Evolutionary conservation across 2,329 filamentous ascomycete genomes (phyloP).

Genomic region (Diaporthe australafricana): DNA sequence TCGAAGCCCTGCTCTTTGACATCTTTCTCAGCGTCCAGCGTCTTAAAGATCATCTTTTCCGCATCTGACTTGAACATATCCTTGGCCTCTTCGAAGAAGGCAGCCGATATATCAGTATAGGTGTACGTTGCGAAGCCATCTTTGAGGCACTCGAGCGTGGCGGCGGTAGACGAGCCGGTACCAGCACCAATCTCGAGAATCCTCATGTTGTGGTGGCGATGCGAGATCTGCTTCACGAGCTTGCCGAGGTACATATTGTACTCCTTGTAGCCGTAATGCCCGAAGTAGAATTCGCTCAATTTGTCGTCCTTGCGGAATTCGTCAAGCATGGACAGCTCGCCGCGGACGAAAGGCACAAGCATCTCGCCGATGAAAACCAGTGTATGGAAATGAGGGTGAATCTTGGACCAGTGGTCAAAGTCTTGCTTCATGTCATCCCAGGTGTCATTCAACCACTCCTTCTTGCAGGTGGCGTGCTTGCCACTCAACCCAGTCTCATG

Average conservation of each 20-base stretch:
- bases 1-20: slow-evolving; percentile 46
- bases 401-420: slow-evolving; percentile 13
- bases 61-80: neutral
- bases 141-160: slow-evolving; percentile 47
- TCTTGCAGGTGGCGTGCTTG: slow-evolving; percentile 38
- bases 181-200: slow-evolving; percentile 55
- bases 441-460: slow-evolving; percentile 35
- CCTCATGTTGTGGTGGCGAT: slow-evolving; percentile 45
- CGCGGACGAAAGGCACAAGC: slow-evolving; percentile 46
- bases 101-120: slow-evolving; percentile 55
- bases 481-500: slow-evolving; percentile 29
- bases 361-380: slow-evolving; percentile 42
- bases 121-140: slow-evolving; percentile 52
- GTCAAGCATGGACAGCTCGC: slow-evolving; percentile 47
- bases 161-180: slow-evolving; percentile 52
- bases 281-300: slow-evolving; percentile 45
- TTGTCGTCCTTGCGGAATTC: slow-evolving; percentile 46
- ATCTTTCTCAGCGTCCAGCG: slow-evolving; percentile 45
- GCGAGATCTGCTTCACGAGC: slow-evolving; percentile 48
- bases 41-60: slow-evolving; percentile 37
- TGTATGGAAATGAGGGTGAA: slow-evolving; percentile 23
- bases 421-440: slow-evolving; percentile 31
- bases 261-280: slow-evolving; percentile 32
- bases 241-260: slow-evolving; percentile 40
- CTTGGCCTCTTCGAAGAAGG: slow-evolving; percentile 50